Evolutionary conservation across 257 asterid species (phyloP), one percentile per base, ranked within the genome.

Genomic region (Cinchona pubescens): DNA sequence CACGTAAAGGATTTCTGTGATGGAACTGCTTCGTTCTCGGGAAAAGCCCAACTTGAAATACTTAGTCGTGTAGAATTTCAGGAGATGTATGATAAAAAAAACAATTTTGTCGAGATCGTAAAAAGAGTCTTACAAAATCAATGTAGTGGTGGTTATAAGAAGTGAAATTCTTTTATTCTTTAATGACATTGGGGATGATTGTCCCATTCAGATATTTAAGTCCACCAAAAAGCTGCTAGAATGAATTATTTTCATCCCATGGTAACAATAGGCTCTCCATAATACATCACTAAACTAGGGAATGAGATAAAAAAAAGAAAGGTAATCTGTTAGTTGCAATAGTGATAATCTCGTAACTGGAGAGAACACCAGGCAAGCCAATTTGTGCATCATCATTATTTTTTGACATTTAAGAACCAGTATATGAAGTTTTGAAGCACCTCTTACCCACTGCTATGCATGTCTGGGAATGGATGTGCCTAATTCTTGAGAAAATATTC

Each of bases 21-120:
- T 6, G 82, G 75, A 82, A 66, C 71, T 34, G 71, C 25, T 71
- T 43, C 59, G 18, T 71, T 68, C 14, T 40, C 53, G 51, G 75
- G 32, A 34, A 75, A 66, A 40, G 18, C 56, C 63, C 69, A 53
- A 30, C 46, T 72, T 65, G 69, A 49, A 23, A 67, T 32, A 29
- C 65, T 43, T 69, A 38, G 72, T 51, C 51, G 46, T 69, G 71
- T 60, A 45, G 79, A 67, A 46, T 11, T 63, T 42, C 72, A 59
- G 51, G 74, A 55, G 48, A 30, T 69, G 68, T 67, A 32, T 35
- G 60, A 58, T 2, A 21, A 45, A 23, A 49, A 59, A 35, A 64
- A n/a, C 56, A 75, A 30, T 32, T 75, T 75, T 64, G 63, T 48
- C 2, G 62, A n/a, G 73, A 48, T 25, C 48, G n/a, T n/a, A n/a